These are phyloP conservation scores for Scleromitrula shiraiana DNA, from an alignment of 2,329 filamentous ascomycete genomes.

Conservation along the genomic window DNA sequence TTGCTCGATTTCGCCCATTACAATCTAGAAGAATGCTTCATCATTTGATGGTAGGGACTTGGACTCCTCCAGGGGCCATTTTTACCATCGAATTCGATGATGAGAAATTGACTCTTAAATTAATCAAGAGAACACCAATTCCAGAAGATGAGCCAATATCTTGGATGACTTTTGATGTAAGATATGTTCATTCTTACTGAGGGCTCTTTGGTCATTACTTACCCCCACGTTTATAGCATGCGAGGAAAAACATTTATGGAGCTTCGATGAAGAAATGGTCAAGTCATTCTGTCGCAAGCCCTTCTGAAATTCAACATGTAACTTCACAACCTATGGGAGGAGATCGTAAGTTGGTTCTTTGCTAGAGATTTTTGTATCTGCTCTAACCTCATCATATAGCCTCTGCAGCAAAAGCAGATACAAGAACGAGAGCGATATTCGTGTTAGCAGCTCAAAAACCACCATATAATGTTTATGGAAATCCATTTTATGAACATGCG, in stretches of 20 bases:
- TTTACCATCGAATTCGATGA: slow-evolving; percentile 87
- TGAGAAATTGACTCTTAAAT: slow-evolving; percentile 62
- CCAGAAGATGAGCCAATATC: slow-evolving; percentile 80
- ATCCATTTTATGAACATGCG: slow-evolving; percentile 83
- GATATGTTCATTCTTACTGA: slow-evolving; percentile 28
- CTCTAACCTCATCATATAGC: slow-evolving; percentile 33
- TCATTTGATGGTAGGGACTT: slow-evolving; percentile 87
- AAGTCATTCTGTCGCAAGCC: slow-evolving; percentile 68
- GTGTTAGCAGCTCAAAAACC: slow-evolving; percentile 69
- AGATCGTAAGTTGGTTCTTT: slow-evolving; percentile 49
- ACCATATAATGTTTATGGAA: slow-evolving; percentile 78
- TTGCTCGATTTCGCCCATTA: not conserved
- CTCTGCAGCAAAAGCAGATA: slow-evolving; percentile 56
- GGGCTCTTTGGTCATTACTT: not conserved
- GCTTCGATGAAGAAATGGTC: slow-evolving; percentile 93
- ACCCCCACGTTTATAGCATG: slow-evolving; percentile 45
- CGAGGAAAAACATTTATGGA: slow-evolving; percentile 78
- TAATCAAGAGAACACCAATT: slow-evolving; percentile 75
- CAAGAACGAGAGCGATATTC: slow-evolving; percentile 85
- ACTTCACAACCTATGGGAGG: slow-evolving; percentile 68
- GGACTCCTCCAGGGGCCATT: slow-evolving; percentile 83
- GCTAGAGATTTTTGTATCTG: not conserved
- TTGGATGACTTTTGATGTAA: slow-evolving; percentile 86
- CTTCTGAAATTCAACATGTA: slow-evolving; percentile 68
- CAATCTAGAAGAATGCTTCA: slow-evolving; percentile 57